Evolutionary conservation across 2,329 filamentous ascomycete species (phyloP), one percentile per base, ranked within the genome.

Genomic region (Fusarium compactum): DNA sequence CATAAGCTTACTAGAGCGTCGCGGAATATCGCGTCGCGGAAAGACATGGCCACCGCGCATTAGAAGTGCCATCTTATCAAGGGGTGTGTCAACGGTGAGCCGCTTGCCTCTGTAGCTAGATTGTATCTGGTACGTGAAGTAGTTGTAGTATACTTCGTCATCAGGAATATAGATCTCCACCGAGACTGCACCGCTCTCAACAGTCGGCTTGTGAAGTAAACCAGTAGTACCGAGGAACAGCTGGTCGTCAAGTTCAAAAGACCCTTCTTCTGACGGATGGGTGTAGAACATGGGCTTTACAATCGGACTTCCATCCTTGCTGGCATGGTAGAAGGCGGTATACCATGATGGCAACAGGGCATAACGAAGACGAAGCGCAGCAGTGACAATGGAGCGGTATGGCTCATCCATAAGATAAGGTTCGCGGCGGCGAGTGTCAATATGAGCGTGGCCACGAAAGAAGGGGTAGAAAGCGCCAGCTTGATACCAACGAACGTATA

Each of bases 381-480:
- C 89, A 1, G 94, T 93, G 76, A 97, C 93, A 79, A 98, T 97
- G 54, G 87, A 86, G 6, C 90, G 93, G 82, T 97, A 94, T 1
- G 95, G 94, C 67, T 96, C 92, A 15, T 92, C 92, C 14, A 91
- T 85, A 62, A 98, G 85, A 78, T 98, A 99, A 5, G 96, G 96
- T 82, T 99, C 96, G 54, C 96, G 91, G 27, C 96, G 92, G 46
- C 96, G 93, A 43, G 96, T 92, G 78, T 99, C 96, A 65, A 98
- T 98, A 80, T 99, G 96, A 11, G 96, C 96, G 78, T 99, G 96
- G 3, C 90, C 96, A 68, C 96, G 93, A 92, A 98, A 97, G 85
- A 98, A 99, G 10, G 96, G 96, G 80, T 98, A 98, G 85, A 97
- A 99, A 61, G 93, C 93, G 66, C 96, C 96, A 38, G 94, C 90